These are phyloP conservation scores for Funneliformis geosporum DNA, from an alignment of 192 early-diverging fungal species.

Conservation along the genomic window DNA sequence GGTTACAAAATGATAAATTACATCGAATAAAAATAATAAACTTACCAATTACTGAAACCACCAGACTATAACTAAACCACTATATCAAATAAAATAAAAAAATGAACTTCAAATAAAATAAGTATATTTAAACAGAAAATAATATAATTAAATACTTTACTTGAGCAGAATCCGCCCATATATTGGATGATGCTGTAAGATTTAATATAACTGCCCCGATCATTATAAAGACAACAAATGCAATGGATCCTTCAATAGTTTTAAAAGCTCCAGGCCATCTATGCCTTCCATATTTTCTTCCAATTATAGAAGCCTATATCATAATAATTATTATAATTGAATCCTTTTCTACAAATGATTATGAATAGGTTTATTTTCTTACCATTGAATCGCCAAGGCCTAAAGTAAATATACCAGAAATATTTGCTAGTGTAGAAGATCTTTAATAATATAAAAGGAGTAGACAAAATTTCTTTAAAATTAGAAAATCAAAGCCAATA, in stretches of 20 bases:
- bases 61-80: slow-evolving; percentile 38
- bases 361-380: slow-evolving; percentile 7
- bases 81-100: background rate
- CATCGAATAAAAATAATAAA: background rate
- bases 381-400: slow-evolving; percentile 89
- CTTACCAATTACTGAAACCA: slow-evolving; percentile 44
- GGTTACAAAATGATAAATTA: background rate
- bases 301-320: slow-evolving; percentile 76
- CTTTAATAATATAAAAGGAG: slow-evolving; percentile 31
- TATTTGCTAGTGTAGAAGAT: slow-evolving; percentile 47
- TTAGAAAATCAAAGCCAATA: background rate
- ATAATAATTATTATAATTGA: background rate
- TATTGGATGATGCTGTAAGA: background rate
- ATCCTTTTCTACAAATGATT: slow-evolving; percentile 7
- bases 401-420: slow-evolving; percentile 83
- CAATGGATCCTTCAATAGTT: slow-evolving; percentile 84
- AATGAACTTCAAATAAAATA: background rate
- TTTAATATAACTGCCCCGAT: slow-evolving; percentile 39
- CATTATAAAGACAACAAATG: slow-evolving; percentile 73
- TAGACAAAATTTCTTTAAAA: slow-evolving; percentile 20
- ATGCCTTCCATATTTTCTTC: slow-evolving; percentile 68
- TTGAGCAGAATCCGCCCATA: slow-evolving; percentile 23
- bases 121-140: background rate
- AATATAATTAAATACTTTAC: slow-evolving; percentile 1
- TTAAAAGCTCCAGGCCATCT: slow-evolving; percentile 79